Conservation (phyloP, 768 basidiomycete species). For the Termitomyces sp. region DNA sequence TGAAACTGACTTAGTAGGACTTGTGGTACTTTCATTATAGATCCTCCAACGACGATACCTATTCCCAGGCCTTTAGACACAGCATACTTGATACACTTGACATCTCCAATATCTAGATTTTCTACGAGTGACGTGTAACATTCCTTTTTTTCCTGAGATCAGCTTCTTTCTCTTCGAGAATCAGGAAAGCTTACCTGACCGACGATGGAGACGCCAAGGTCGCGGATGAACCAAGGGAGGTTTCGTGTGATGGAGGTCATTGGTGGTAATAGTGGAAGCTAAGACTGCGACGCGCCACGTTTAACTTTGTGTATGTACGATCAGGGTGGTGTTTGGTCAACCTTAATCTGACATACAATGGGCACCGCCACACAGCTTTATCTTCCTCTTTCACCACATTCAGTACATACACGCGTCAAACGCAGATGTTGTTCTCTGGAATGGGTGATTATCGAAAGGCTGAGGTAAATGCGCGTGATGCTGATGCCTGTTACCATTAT, state of each 20-base stretch:
- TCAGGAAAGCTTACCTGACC: conserved; percentile 56
- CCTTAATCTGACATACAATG: background rate
- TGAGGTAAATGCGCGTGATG: background rate
- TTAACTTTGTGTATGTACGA: too few species aligned
- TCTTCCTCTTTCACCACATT: background rate
- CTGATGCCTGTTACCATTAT: background rate
- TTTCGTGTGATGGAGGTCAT: conserved; percentile 81
- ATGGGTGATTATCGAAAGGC: conserved; percentile 8
- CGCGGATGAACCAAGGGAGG: conserved; percentile 81
- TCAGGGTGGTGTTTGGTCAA: conserved; percentile 4
- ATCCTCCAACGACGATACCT: conserved; percentile 88
- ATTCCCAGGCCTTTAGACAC: conserved; percentile 91
- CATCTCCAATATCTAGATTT: conserved; percentile 73
- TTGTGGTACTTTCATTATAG: conserved; percentile 96
- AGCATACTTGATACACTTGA: conserved; percentile 86
- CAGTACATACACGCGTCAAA: background rate
- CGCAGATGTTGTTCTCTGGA: conserved; percentile 16
- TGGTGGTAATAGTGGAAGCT: conserved; percentile 12
- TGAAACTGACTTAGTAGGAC: conserved; percentile 71
- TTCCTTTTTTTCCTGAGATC: conserved; percentile 43
- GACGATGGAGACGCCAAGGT: conserved; percentile 77
- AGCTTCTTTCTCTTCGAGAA: background rate
- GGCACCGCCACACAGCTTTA: conserved; percentile 7
- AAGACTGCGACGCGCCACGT: conserved; percentile 1
- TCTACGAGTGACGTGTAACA: conserved; percentile 90